Base-by-base conservation (phyloP, 768 basidiomycete species). In the Xerocomellus dryophilus region DNA sequence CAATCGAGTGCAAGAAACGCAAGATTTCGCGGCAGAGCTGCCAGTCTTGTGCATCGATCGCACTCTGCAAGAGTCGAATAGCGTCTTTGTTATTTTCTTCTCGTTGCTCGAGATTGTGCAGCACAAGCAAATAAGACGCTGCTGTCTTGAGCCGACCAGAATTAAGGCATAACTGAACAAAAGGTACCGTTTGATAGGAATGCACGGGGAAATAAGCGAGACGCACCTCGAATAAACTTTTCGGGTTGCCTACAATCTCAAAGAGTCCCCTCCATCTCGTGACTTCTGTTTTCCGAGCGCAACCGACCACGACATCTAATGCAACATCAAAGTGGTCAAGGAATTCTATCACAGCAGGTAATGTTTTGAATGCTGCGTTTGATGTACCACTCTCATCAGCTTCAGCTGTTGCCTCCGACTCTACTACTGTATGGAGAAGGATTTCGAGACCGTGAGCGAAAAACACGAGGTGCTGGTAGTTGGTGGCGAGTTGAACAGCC, bases 371-470 rank as follows among this genome's bases (percentile, higher is more conserved):
- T n/a, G 67, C 20, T 32, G 66, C 56, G n/a, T 69, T 56, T 15
- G 47, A 32, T 31, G 47, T 34, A 29, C 36, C 49, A 43, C 49
- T 62, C 38, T 63, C 67, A 27, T 70, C 71, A 39, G 55, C 56
- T 5, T 76, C 74, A 32, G 68, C 50, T 4, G 70, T 66, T 1
- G 80, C 76, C 62, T 97, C 93, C 5, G 89, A 87, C 71, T 99
- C 97, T 2, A 95, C 84, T 3, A 97, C 92, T 5, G 84, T 89
- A 65, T 98, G 93, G 0, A 99, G 81, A 17, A 98, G 84, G 43
- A 99, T 89, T 72, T 99, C 97, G 42, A 99, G 78, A 3, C 91
- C 86, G 67, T 98, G 96, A 0, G 91, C 81, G 65, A 98, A 98
- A 73, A 88, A 99, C 8, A 97, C 86, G 31, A 98, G 83, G 48